A percentile compares a stretch with the other conserved stretches of the same genome.
phyloP scores from a whole-genome alignment of 495 filamentous ascomycete species.

The Penicillium pancosmium region DNA sequence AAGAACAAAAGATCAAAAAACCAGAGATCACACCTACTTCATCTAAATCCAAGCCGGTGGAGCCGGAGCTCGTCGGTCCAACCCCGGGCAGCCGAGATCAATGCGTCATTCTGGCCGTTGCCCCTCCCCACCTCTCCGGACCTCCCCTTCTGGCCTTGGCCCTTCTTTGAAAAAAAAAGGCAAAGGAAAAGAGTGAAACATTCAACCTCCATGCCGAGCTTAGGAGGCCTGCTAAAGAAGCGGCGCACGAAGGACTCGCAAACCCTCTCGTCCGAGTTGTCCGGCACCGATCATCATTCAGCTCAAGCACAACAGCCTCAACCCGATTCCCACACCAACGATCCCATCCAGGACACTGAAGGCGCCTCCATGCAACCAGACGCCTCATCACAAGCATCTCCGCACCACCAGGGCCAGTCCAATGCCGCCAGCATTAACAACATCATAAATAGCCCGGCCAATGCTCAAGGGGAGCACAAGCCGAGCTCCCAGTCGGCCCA shows the following conservation, averaged over 20 bases:
- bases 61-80: slow-evolving; percentile 6
- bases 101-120: slow-evolving; percentile 35
- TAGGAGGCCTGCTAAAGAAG: slow-evolving; percentile 89
- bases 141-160: slow-evolving; percentile 17
- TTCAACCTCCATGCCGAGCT: slow-evolving; percentile 47
- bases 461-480: slow-evolving; percentile 13
- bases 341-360: slow-evolving; percentile 42
- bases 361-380: slow-evolving; percentile 48
- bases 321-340: slow-evolving; percentile 7
- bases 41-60: background rate
- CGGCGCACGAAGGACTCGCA: slow-evolving; percentile 87
- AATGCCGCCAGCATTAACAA: slow-evolving; percentile 52
- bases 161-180: background rate
- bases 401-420: slow-evolving; percentile 34
- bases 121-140: slow-evolving; percentile 32
- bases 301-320: slow-evolving; percentile 31
- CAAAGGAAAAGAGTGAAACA: slow-evolving; percentile 1
- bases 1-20: no score
- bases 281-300: slow-evolving; percentile 58
- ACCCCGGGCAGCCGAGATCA: slow-evolving; percentile 24
- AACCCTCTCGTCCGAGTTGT: slow-evolving; percentile 55
- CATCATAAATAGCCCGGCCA: slow-evolving; percentile 39
- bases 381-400: slow-evolving; percentile 31
- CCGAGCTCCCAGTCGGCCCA: slow-evolving; percentile 10
- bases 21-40: no score